Evolutionary conservation across 345 rosid genomes (phyloP).

Genomic region (Eucalyptus sp.): DNA sequence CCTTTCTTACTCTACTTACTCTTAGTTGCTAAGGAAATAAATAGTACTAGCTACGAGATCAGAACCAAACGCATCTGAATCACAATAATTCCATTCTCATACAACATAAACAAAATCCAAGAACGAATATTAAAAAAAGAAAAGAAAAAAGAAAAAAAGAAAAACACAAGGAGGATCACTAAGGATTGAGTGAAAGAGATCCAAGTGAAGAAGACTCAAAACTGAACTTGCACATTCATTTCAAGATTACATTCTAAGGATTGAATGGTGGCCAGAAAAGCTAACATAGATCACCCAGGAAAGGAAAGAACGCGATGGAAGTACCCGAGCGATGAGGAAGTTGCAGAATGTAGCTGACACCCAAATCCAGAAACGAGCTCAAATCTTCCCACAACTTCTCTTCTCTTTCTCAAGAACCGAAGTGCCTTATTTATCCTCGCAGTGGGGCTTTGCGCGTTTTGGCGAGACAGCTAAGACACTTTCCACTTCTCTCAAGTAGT

Average conservation of each 20-base stretch:
- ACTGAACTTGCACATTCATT: background rate
- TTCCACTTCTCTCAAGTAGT: background rate
- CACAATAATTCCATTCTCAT: background rate
- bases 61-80: background rate
- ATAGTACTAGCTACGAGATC: background rate
- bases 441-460: background rate
- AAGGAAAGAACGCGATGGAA: background rate
- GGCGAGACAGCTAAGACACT: background rate
- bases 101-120: background rate
- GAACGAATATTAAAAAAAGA: background rate
- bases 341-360: background rate
- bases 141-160: background rate
- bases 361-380: background rate
- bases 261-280: background rate
- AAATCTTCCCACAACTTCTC: background rate
- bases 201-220: background rate
- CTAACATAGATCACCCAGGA: background rate
- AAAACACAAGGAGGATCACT: background rate
- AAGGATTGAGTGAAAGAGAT: background rate
- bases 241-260: background rate
- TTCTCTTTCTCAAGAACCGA: background rate
- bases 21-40: background rate
- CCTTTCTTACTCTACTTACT: background rate
- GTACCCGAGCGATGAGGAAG: background rate
- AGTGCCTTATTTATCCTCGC: background rate